phyloP scores from a whole-genome alignment of 495 filamentous ascomycete genomes.

The Xylaria longipes region DNA sequence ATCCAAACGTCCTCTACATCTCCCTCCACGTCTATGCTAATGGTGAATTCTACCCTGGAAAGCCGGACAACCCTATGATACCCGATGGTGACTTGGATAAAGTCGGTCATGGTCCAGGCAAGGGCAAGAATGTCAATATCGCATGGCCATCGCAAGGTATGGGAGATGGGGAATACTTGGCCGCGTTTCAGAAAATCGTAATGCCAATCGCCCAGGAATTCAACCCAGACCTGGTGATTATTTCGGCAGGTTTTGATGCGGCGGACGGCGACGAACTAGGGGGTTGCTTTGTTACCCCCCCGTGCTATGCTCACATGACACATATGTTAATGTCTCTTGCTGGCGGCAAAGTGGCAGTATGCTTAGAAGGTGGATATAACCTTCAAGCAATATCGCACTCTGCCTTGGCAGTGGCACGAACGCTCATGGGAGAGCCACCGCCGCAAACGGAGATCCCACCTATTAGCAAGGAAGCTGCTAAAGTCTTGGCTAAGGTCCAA shows the following conservation, averaged over 20 bases:
- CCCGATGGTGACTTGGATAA: conserved; percentile 75
- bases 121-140: conserved; percentile 94
- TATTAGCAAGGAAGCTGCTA: conserved; percentile 56
- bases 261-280: conserved; percentile 91
- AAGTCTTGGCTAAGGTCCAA: conserved; percentile 58
- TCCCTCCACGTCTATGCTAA: conserved; percentile 89
- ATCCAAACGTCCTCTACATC: conserved; percentile 95
- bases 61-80: conserved; percentile 62
- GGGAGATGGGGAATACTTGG: conserved; percentile 96
- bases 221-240: conserved; percentile 91
- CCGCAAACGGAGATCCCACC: conserved; percentile 64
- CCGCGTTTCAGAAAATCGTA: conserved; percentile 93
- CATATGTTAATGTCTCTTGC: conserved; percentile 99
- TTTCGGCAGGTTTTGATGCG: conserved; percentile 96
- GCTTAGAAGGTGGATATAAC: conserved; percentile 96
- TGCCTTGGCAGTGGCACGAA: conserved; percentile 87
- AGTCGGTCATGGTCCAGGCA: conserved; percentile 74
- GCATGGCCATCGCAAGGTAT: conserved; percentile 91
- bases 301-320: conserved; percentile 97
- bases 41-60: conserved; percentile 85
- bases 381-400: conserved; percentile 89
- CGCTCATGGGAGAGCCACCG: conserved; percentile 93
- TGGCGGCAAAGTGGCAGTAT: conserved; percentile 86
- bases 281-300: conserved; percentile 86
- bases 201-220: conserved; percentile 97